Conservation (phyloP, 176 grass and related monocot genomes). For the Avena sativa region DNA sequence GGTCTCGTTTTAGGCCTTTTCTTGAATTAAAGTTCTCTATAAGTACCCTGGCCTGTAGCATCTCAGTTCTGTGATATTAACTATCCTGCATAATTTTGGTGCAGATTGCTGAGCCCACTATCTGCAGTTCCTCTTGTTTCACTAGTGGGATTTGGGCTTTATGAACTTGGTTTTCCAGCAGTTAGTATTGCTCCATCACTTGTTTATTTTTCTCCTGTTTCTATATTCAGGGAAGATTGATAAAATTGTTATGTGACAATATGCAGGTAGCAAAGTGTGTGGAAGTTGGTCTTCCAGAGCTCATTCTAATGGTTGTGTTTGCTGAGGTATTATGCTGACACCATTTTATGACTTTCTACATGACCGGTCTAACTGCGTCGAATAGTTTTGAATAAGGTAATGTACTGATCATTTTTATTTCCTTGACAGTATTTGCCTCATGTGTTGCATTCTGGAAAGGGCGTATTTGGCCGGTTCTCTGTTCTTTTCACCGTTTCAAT, state of each 20-base stretch:
- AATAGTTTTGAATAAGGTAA: neutral
- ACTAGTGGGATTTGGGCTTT: conserved; percentile 91
- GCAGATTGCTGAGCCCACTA: conserved; percentile 81
- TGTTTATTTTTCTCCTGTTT: conserved; percentile 9
- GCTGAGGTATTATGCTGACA: conserved; percentile 61
- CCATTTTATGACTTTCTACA: neutral
- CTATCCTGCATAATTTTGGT: neutral
- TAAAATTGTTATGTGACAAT: neutral
- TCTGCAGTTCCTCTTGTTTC: conserved; percentile 85
- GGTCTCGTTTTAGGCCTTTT: neutral
- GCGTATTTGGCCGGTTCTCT: conserved; percentile 63
- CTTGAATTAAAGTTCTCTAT: neutral
- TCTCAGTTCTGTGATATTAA: conserved; percentile 21
- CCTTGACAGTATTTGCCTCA: conserved; percentile 72
- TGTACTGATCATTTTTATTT: neutral
- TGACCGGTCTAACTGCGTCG: too few species aligned
- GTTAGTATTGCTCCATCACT: conserved; percentile 51
- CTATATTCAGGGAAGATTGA: neutral
- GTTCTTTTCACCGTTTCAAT: conserved; percentile 88
- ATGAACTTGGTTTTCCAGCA: conserved; percentile 95
- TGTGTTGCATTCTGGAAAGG: conserved; percentile 55
- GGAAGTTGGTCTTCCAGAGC: conserved; percentile 86
- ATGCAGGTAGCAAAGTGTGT: conserved; percentile 88
- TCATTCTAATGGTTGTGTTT: conserved; percentile 74
- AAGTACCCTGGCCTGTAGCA: neutral